Base-by-base conservation (phyloP, 2,329 filamentous ascomycete species). In the Diplodia seriata region DNA sequence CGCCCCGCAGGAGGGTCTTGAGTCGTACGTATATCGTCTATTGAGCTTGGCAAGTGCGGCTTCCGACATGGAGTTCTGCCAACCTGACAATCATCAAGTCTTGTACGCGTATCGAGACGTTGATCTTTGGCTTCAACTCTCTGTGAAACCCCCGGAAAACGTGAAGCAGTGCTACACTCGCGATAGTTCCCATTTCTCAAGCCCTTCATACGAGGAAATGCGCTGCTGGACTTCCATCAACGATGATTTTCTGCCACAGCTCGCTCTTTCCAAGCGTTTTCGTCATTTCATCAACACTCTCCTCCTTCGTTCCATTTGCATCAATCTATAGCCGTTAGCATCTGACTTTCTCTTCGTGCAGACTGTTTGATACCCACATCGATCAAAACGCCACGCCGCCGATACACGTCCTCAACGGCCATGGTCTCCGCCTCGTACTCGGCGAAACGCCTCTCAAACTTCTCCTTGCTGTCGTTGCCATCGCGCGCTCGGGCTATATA, bases 291-390 rank as follows among this genome's bases (percentile, higher is more conserved):
- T 62, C 2, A 9, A 62, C 26, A 4, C 50, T 62, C 29, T 62
- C 62, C 62, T 65, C 29, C 62, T 20, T 54, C 20, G 50, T 47
- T 15, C 64, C 64, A 50, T 47, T 59, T 49, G 31, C 14, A 59
- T 67, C 53, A 14, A 40, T 2, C 63, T 66, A 31, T 15, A n/a
- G 11, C 4, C 9, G 50, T 55, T 56, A 56, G 47, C 2, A 33
- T 20, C 15, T 56, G n/a, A 29, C 18, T 43, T 12, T 36, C 9
- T 26, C 20, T 2, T 31, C 4, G 23, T 15, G 55, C 23, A 26
- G 26, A 29, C 20, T 47, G 1, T 23, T 40, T 40, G 18, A 38
- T 20, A 55, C 49, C 29, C 29, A 67, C 53, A 7, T 49, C 29
- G 6, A 56, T 40, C 38, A 67, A n/a, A 14, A 59, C 20, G 3